Evolutionary conservation across 2,329 filamentous ascomycete species (phyloP).

Genomic region (Nemania abortiva): DNA sequence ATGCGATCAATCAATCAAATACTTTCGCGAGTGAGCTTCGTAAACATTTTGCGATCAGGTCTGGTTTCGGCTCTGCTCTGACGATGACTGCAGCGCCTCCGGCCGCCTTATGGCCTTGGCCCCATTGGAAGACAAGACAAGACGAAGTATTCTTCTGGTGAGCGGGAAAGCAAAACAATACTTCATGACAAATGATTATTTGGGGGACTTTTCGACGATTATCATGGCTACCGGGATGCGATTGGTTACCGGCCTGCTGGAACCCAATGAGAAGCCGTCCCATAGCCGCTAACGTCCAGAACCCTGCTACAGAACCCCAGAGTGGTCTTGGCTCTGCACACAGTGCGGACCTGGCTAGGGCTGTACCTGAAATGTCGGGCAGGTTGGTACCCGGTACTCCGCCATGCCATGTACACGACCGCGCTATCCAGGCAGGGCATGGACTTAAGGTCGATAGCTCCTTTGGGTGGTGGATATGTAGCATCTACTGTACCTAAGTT

Average conservation of each 20-base stretch:
- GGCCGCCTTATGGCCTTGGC: conserved; percentile 26
- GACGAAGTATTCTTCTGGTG: neutral
- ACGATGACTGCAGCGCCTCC: conserved; percentile 5
- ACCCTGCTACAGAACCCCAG: conserved; percentile 23
- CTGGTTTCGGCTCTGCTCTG: conserved; percentile 8
- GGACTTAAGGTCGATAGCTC: neutral
- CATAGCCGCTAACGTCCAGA: conserved; percentile 33
- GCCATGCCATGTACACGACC: neutral
- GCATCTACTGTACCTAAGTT: neutral
- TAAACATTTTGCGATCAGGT: conserved; percentile 19
- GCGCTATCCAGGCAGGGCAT: neutral
- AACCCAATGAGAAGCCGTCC: conserved; percentile 32
- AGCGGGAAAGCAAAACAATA: conserved; percentile 5
- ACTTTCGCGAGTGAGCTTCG: conserved; percentile 9
- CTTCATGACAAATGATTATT: conserved; percentile 36
- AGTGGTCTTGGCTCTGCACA: conserved; percentile 3
- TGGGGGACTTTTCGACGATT: conserved; percentile 10
- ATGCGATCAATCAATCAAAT: conserved; percentile 14
- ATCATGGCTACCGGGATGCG: conserved; percentile 4
- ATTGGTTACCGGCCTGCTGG: conserved; percentile 49
- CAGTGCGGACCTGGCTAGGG: conserved; percentile 25
- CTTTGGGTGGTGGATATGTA: neutral
- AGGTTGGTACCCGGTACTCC: conserved; percentile 4
- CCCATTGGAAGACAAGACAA: neutral
- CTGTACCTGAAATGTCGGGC: conserved; percentile 20